Percentiles rank a stretch among this genome's conserved stretches.
These are phyloP conservation scores for Salix udensis DNA, from an alignment of 345 rosid species.

Conservation along the genomic window DNA sequence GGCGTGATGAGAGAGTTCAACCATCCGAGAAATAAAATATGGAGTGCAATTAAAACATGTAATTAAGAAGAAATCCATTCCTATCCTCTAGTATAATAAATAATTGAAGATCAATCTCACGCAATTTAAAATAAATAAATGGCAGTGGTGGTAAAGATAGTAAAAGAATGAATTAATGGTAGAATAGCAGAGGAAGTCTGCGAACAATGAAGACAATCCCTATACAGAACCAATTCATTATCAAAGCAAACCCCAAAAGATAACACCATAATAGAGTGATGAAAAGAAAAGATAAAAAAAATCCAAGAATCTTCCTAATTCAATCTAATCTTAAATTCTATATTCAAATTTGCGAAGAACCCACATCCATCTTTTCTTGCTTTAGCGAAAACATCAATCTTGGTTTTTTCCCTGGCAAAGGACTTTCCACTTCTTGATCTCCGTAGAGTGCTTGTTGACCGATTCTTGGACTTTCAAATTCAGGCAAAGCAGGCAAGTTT, in stretches of 20 bases:
- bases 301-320: background rate
- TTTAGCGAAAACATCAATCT: conserved; percentile 28
- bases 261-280: background rate
- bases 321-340: background rate
- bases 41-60: background rate
- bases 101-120: background rate
- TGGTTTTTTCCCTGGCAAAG: conserved; percentile 64
- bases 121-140: background rate
- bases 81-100: background rate
- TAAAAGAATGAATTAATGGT: conserved; percentile 12
- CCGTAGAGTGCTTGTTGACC: background rate
- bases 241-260: conserved; percentile 1
- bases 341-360: conserved; percentile 1
- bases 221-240: conserved; percentile 31
- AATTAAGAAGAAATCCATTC: background rate
- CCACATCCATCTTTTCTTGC: conserved; percentile 6
- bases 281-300: background rate
- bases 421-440: conserved; percentile 68
- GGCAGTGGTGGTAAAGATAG: background rate
- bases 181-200: background rate
- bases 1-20: background rate
- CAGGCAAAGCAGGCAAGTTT: conserved; percentile 78
- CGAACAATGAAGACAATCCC: conserved; percentile 26
- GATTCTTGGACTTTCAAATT: conserved; percentile 19
- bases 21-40: background rate